Evolutionary conservation across 768 basidiomycete species (phyloP).

Genomic region (Russula virescens): DNA sequence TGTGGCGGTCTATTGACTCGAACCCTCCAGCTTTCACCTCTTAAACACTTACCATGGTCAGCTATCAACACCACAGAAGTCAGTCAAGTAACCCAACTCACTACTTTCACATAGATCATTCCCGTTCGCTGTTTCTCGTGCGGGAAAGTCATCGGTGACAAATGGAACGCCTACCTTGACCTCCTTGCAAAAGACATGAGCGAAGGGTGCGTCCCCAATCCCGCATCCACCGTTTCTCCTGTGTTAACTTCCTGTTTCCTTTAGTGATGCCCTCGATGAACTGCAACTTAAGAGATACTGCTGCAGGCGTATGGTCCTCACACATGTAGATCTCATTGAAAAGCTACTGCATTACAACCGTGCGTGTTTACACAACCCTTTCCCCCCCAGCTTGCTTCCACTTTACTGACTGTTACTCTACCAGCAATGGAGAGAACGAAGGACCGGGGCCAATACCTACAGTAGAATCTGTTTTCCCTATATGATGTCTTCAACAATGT

Average conservation of each 20-base stretch:
- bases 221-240: not conserved
- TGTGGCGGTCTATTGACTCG: too few relatives aligned
- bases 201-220: conserved; percentile 64
- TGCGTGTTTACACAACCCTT: conserved; percentile 35
- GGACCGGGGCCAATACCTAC: conserved; percentile 19
- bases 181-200: conserved; percentile 72
- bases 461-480: not conserved
- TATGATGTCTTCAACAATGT: not conserved
- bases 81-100: not conserved
- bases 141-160: conserved; percentile 95
- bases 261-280: conserved; percentile 83
- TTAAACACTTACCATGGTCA: conserved; percentile 1
- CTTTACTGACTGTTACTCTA: not conserved
- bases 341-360: conserved; percentile 96
- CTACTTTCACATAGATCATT: conserved; percentile 62
- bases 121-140: conserved; percentile 95
- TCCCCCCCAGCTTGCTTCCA: not conserved
- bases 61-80: not conserved
- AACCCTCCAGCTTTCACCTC: too few relatives aligned
- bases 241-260: not conserved
- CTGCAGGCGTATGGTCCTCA: conserved; percentile 94
- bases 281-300: conserved; percentile 91
- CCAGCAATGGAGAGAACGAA: conserved; percentile 29
- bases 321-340: conserved; percentile 96
- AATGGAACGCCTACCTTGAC: conserved; percentile 86